phyloP scores from a whole-genome alignment of 768 basidiomycete species.

The Kwoniella newhampshirensis region DNA sequence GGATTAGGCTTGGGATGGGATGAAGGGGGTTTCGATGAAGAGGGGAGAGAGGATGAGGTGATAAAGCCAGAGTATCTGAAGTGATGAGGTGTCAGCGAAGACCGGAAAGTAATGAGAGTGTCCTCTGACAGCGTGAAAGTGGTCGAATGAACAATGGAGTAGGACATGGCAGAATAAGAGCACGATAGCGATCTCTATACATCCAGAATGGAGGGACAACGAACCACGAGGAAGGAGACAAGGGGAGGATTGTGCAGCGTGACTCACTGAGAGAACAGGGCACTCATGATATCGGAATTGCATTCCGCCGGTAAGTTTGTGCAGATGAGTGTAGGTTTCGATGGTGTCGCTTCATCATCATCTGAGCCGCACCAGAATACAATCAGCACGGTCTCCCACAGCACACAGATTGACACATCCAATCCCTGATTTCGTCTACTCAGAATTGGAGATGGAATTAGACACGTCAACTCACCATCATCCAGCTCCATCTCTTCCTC shows the following conservation, averaged over 20 bases:
- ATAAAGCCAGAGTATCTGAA: slow-evolving; percentile 81
- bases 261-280: slow-evolving; percentile 87
- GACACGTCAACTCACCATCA: slow-evolving; percentile 45
- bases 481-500: slow-evolving; percentile 82
- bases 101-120: not conserved
- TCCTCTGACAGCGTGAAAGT: too few species aligned
- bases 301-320: slow-evolving; percentile 89
- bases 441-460: slow-evolving; percentile 33
- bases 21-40: slow-evolving; percentile 29
- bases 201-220: too few species aligned
- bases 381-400: not conserved
- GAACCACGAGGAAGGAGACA: not conserved
- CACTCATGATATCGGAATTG: slow-evolving; percentile 77
- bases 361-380: slow-evolving; percentile 30
- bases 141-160: too few species aligned
- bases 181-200: too few species aligned
- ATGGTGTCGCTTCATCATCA: not conserved
- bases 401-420: too few species aligned
- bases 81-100: not conserved
- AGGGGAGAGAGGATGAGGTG: slow-evolving; percentile 61
- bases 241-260: not conserved
- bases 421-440: too few species aligned
- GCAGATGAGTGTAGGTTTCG: slow-evolving; percentile 30
- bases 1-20: slow-evolving; percentile 33
- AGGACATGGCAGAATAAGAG: too few species aligned